phyloP scores from a whole-genome alignment of 2,329 filamentous ascomycete genomes.

The Tolypocladium nubicola region DNA sequence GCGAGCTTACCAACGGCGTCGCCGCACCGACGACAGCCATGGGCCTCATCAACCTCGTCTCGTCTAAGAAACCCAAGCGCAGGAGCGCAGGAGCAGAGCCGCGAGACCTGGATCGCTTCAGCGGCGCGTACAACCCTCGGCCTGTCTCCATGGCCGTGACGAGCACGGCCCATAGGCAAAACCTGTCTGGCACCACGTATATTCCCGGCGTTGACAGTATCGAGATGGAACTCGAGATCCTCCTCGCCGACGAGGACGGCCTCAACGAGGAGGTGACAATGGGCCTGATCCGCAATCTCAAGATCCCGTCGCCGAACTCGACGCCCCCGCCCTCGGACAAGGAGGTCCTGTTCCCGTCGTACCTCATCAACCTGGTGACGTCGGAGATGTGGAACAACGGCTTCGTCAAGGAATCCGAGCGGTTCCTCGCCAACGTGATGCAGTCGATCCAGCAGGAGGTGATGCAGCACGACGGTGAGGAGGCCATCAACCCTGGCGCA shows the following conservation, averaged over 20 bases:
- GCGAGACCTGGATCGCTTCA: conserved; percentile 81
- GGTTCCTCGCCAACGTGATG: conserved; percentile 98
- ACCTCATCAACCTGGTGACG: conserved; percentile 96
- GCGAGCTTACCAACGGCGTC: conserved; percentile 34
- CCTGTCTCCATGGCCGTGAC: conserved; percentile 92
- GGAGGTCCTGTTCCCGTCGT: conserved; percentile 96
- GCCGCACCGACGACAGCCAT: conserved; percentile 44
- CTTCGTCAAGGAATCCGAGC: conserved; percentile 97
- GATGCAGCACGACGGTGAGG: conserved; percentile 96
- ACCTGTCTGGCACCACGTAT: conserved; percentile 65
- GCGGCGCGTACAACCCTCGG: conserved; percentile 82
- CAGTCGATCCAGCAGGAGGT: conserved; percentile 99
- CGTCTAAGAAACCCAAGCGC: conserved; percentile 93
- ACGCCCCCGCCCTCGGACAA: conserved; percentile 92
- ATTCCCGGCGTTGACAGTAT: conserved; percentile 78
- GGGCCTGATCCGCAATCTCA: conserved; percentile 90
- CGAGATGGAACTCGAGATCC: conserved; percentile 85
- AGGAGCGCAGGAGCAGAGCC: conserved; percentile 82
- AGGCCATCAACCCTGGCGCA: conserved; percentile 90
- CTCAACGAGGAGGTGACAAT: conserved; percentile 95
- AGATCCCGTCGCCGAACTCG: conserved; percentile 82
- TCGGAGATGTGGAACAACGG: conserved; percentile 99
- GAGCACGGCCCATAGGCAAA: conserved; percentile 55
- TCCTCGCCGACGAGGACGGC: conserved; percentile 89
- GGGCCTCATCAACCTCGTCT: conserved; percentile 91